Base-by-base conservation (phyloP, 106 monocot species). In the Dendrobium chrysotoxum region DNA sequence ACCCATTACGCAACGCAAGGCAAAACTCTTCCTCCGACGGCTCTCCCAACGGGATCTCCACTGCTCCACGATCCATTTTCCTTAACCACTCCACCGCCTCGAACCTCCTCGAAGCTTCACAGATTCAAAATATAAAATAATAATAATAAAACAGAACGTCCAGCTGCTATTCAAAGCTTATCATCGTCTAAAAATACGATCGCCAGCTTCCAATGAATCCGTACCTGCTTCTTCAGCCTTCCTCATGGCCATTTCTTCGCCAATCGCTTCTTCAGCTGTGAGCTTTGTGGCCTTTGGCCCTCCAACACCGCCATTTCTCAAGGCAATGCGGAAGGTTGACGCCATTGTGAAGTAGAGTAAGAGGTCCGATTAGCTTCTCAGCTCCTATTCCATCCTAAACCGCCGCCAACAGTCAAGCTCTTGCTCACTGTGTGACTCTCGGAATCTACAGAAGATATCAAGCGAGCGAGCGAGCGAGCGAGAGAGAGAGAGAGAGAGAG, bases 1-100 rank as follows among this genome's bases (percentile, higher is more conserved):
- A 41, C n/a, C 87, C 87, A 46, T 87, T 87, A 53, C 87, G 87
- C 61, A 87, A 78, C 11, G 79, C 84, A 21, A 81, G 54, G 58
- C 84, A 71, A 70, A 87, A 87, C 31, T 87, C 87, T 79, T 87
- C 87, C 47, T 87, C 87, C 17, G 81, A 75, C 31, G 87, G 87
- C n/a, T 79, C 35, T 26, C 46, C 66, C 30, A 75, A 79, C 13
- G 84, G 81, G 53, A 46, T 38, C 12, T 87, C 84, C n/a, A 15
- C 21, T 18, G 87, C 87, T 26, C 10, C 53, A 18, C 21, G 78
- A 26, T 87, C 87, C 87, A 87, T 84, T 28, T 35, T 26, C 67
- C 81, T 78, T 79, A 87, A 54, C 87, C 87, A 87, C 76, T 75
- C 26, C 41, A 79, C 50, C 18, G 87, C 87, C 75, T 84, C 72